Conservation (phyloP, 768 basidiomycete genomes). For the Boletus insuetus region DNA sequence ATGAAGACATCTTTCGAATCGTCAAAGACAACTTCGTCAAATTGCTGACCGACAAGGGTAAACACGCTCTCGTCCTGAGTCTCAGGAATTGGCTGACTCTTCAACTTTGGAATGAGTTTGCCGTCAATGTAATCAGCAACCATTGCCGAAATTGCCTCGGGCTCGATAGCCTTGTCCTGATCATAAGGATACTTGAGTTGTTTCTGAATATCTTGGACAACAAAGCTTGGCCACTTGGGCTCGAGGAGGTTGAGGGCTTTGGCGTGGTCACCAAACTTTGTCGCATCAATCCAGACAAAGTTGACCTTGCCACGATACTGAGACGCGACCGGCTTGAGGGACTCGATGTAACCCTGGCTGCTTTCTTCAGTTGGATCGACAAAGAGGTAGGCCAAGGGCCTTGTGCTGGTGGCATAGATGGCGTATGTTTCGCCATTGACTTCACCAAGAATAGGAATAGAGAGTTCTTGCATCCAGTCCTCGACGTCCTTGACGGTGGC, state of each 20-base stretch:
- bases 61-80: conserved; percentile 80
- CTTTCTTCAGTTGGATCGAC: conserved; percentile 72
- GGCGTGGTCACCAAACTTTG: conserved; percentile 94
- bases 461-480: conserved; percentile 78
- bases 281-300: conserved; percentile 97
- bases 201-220: conserved; percentile 79
- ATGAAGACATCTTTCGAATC: conserved; percentile 92
- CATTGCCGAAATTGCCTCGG: conserved; percentile 56
- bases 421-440: conserved; percentile 94
- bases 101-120: conserved; percentile 77
- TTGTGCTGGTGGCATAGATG: conserved; percentile 72
- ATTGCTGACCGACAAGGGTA: conserved; percentile 83
- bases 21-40: conserved; percentile 83
- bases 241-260: conserved; percentile 88
- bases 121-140: conserved; percentile 67
- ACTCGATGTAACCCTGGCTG: conserved; percentile 62
- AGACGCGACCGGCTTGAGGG: conserved; percentile 72
- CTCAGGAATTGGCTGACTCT: conserved; percentile 85
- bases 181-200: conserved; percentile 90
- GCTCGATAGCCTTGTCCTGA: conserved; percentile 59
- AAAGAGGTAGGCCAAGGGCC: conserved; percentile 95
- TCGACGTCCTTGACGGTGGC: conserved; percentile 61
- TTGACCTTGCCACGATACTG: conserved; percentile 85
- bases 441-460: conserved; percentile 87
- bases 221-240: conserved; percentile 89